Evolutionary conservation across 768 basidiomycete species (phyloP).

Genomic region (Leccinum boreale): DNA sequence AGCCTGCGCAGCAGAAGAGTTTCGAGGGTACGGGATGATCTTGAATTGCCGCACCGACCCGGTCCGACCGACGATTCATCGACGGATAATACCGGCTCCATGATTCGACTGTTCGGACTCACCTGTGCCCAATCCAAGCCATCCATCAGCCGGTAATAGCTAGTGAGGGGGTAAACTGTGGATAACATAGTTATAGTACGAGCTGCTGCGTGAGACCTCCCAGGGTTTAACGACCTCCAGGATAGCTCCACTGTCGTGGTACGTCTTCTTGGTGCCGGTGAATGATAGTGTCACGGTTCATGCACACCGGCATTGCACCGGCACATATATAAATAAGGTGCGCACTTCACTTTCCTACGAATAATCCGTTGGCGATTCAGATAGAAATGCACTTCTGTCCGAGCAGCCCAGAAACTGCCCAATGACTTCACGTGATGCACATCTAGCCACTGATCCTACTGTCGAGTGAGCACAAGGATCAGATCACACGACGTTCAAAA

Average conservation of each 20-base stretch:
- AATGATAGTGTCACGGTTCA: too few species aligned
- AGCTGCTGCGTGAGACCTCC: too few species aligned
- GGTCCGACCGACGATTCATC: background rate
- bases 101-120: background rate
- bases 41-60: constrained; percentile 1
- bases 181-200: too few species aligned
- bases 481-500: background rate
- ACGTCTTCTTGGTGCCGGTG: background rate
- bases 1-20: background rate
- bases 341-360: background rate
- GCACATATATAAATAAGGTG: background rate
- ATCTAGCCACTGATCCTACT: background rate
- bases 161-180: too few species aligned
- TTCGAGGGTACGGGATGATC: background rate
- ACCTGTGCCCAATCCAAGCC: background rate
- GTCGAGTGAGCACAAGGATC: background rate
- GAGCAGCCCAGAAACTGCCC: too few species aligned
- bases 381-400: too few species aligned
- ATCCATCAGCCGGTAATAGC: background rate
- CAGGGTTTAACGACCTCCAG: too few species aligned
- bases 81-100: too few species aligned
- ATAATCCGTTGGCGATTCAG: too few species aligned
- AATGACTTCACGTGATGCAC: background rate
- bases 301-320: too few species aligned
- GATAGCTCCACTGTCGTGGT: background rate